Evolutionary conservation across 1,284 basidiomycete species (phyloP).

Genomic region (Heterobasidion irregulare): DNA sequence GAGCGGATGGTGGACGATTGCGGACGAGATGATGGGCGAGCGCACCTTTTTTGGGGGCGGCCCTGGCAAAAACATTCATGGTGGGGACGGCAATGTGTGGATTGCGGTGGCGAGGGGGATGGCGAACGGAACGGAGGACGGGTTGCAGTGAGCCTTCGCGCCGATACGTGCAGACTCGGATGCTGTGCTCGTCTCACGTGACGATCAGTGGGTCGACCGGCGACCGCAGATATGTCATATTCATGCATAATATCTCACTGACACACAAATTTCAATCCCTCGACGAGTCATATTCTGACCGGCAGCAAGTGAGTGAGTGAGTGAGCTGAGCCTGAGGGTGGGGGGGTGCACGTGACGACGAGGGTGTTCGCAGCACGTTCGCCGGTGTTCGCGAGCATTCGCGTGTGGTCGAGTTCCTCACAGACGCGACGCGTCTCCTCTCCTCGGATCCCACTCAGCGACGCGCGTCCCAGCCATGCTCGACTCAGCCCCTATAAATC

Average conservation of each 20-base stretch:
- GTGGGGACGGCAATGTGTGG: not conserved
- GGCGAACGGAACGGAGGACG: no score
- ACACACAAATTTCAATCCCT: no score
- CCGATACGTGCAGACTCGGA: no score
- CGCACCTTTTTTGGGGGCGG: constrained; percentile 14
- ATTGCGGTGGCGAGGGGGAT: not conserved
- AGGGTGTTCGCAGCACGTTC: not conserved
- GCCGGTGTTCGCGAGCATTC: not conserved
- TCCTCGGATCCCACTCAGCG: not conserved
- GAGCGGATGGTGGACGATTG: not conserved
- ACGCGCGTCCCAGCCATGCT: not conserved
- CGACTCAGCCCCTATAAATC: not conserved
- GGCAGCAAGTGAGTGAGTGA: no score
- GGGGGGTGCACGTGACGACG: no score
- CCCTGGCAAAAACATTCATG: constrained; percentile 15
- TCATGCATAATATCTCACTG: no score
- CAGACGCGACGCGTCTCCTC: not conserved
- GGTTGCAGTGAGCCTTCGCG: no score
- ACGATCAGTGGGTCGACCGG: no score
- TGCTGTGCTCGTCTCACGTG: no score
- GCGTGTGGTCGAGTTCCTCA: not conserved
- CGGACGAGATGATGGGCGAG: not conserved
- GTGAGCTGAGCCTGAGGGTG: no score
- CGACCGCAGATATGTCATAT: no score
- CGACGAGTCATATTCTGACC: no score